Evolutionary conservation across 257 asterid species (phyloP).

Genomic region (Solanum corneliomulleri): DNA sequence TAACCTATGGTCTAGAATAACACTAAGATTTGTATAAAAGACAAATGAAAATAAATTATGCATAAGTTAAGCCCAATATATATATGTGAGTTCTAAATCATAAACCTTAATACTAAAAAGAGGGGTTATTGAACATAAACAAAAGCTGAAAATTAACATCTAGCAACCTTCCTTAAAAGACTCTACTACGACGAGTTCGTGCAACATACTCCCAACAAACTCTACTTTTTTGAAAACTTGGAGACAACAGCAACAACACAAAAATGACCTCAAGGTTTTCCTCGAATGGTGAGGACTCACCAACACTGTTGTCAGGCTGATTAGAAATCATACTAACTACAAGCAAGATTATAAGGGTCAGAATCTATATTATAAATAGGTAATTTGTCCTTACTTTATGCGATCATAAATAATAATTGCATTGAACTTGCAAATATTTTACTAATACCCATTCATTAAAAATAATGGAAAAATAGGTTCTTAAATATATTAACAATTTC

Average conservation of each 20-base stretch:
- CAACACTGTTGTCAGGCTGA: not conserved
- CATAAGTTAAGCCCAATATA: not conserved
- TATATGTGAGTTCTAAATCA: not conserved
- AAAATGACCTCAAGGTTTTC: not conserved
- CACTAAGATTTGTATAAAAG: not conserved
- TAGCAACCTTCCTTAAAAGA: not conserved
- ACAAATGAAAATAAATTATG: too few species aligned
- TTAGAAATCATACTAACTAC: not conserved
- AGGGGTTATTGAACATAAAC: too few species aligned
- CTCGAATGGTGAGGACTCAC: not conserved
- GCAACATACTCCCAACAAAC: not conserved
- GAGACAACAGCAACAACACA: not conserved
- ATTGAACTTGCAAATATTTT: too few species aligned
- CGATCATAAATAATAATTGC: too few species aligned
- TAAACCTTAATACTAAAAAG: too few species aligned
- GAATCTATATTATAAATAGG: not conserved
- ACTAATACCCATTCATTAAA: too few species aligned
- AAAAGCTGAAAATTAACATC: too few species aligned
- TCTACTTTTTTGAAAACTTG: too few species aligned
- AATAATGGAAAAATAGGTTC: too few species aligned
- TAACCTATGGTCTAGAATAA: not conserved
- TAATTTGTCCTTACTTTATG: too few species aligned
- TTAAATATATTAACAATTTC: too few species aligned
- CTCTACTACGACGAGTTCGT: not conserved
- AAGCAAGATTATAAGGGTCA: not conserved